A percentile compares a stretch with the other conserved stretches of the same genome.
Evolutionary conservation across 2,329 filamentous ascomycete species (phyloP).

Genomic region (Aureobasidium sp.): DNA sequence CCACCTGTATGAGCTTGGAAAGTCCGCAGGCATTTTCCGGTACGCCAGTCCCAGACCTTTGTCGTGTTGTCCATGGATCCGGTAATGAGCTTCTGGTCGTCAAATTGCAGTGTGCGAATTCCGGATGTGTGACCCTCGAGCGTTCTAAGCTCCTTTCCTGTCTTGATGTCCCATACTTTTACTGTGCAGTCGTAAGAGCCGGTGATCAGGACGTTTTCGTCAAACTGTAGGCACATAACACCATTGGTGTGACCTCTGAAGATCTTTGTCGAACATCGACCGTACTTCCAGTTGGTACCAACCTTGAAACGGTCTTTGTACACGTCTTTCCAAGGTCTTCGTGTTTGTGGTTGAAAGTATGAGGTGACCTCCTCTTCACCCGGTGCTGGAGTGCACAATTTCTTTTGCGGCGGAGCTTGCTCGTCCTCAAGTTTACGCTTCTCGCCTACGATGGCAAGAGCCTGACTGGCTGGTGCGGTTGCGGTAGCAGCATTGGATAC

Average conservation of each 20-base stretch:
- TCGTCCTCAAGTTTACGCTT: conserved; percentile 17
- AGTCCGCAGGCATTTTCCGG: conserved; percentile 76
- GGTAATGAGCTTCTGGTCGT: conserved; percentile 83
- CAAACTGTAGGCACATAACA: conserved; percentile 71
- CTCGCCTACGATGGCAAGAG: conserved; percentile 13
- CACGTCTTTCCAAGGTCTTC: conserved; percentile 86
- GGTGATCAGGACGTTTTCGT: conserved; percentile 84
- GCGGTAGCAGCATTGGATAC: neutral
- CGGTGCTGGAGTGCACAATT: conserved; percentile 26
- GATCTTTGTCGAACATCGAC: conserved; percentile 73
- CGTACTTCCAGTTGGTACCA: conserved; percentile 95
- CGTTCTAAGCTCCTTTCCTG: conserved; percentile 77
- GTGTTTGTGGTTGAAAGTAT: conserved; percentile 45
- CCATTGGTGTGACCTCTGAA: conserved; percentile 87
- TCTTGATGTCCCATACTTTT: conserved; percentile 93
- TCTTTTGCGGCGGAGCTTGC: conserved; percentile 23
- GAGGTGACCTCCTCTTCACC: conserved; percentile 24
- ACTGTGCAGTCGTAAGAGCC: conserved; percentile 93
- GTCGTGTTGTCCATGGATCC: conserved; percentile 82
- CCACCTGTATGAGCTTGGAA: conserved; percentile 73
- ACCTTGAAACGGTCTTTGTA: conserved; percentile 95
- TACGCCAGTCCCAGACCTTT: conserved; percentile 95
- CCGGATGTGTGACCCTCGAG: conserved; percentile 74
- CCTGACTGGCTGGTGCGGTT: neutral
- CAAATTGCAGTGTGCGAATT: conserved; percentile 85